These are phyloP conservation scores for Coemansia sp. DNA, from an alignment of 192 early-diverging fungal species.

Conservation along the genomic window DNA sequence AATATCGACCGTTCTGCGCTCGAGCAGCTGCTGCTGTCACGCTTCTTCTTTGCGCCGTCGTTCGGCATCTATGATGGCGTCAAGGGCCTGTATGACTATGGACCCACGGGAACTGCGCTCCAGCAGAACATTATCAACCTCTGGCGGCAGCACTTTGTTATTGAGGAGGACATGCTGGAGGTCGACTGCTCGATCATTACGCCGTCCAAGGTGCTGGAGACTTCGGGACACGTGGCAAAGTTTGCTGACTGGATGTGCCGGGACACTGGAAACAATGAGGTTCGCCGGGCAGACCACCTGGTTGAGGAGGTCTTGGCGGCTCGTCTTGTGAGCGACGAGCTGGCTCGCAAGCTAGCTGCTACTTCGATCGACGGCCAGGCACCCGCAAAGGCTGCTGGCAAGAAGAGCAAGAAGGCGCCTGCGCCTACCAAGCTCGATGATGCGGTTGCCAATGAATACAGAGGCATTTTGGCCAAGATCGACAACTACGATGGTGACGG, in stretches of 20 bases:
- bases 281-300: constrained; percentile 96
- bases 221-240: constrained; percentile 98
- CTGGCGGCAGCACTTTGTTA: constrained; percentile 96
- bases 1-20: constrained; percentile 63
- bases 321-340: constrained; percentile 83
- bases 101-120: constrained; percentile 90
- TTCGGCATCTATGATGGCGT: constrained; percentile 96
- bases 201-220: constrained; percentile 92
- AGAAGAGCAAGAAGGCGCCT: constrained; percentile 66
- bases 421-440: constrained; percentile 66
- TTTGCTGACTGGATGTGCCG: constrained; percentile 99
- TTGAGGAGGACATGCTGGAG: constrained; percentile 99
- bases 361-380: constrained; percentile 32
- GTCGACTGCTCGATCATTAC: constrained; percentile 98
- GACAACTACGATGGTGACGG: constrained; percentile 92
- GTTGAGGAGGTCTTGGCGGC: constrained; percentile 90
- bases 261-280: constrained; percentile 87
- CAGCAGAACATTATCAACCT: constrained; percentile 85
- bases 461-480: constrained; percentile 88
- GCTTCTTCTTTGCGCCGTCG: constrained; percentile 96
- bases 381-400: constrained; percentile 30
- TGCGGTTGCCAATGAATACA: constrained; percentile 66
- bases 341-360: constrained; percentile 61
- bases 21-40: constrained; percentile 78
- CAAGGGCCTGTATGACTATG: constrained; percentile 97